Evolutionary conservation across 306 rosid genomes (phyloP), one percentile per base, ranked within the genome.

Genomic region (Cajanus cajan): DNA sequence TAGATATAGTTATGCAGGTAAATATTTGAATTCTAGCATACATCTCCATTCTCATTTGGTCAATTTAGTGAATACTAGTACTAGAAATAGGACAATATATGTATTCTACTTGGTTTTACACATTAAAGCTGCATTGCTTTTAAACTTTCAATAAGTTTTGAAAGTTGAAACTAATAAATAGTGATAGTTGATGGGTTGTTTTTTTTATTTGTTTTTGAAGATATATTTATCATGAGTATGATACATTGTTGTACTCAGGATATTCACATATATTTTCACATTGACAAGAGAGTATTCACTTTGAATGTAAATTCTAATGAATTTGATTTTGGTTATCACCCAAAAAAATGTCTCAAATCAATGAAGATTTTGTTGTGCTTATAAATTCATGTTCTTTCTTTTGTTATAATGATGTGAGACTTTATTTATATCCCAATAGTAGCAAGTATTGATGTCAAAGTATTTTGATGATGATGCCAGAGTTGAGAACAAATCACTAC

Each of bases 401-500:
- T 28, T 3, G 31, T 28, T 28, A 28, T 3, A 28, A 28, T 28
- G 31, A 28, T 28, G 31, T 1, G 3, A 28, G 31, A 28, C 31
- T 28, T 28, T 28, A 28, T 28, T 28, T 28, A 3, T 28, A 28
- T 28, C 3, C 31, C 31, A 28, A 28, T 3, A 28, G 5, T 70
- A 28, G 4, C 25, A 76, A 59, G 43, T 59, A 31, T 12, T 62
- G 45, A 83, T 44, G 10, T 36, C 7, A 57, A 59, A 55, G 37
- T 65, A 8, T 66, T 66, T 65, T n/a, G 28, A 28, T 44, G 67
- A 7, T 70, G 31, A 58, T 81, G 4, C 21, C 70, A 85, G 88
- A 66, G 52, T 41, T 19, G 79, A 85, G 76, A 85, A 77, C 28
- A 21, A 48, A 1, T 19, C 74, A 33, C 43, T 85, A 6, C 66